Evolutionary conservation across 164 flowering plant species (phyloP).

Genomic region (Berberis vulgaris): DNA sequence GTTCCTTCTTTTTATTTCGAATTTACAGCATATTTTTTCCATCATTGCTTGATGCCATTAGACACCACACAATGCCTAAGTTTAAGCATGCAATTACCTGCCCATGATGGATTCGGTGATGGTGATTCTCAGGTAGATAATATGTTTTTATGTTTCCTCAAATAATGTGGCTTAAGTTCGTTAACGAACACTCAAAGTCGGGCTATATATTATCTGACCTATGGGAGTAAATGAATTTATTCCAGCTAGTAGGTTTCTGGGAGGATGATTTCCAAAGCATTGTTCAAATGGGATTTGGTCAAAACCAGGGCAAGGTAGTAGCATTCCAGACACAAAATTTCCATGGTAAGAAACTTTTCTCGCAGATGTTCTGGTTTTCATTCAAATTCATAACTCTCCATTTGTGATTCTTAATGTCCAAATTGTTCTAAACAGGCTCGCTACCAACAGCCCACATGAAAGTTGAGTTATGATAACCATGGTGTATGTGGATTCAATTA

Average conservation of each 20-base stretch:
- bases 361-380: not conserved
- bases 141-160: not conserved
- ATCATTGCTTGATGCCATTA: conserved; percentile 25
- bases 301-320: conserved; percentile 32
- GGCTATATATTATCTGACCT: no score
- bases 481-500: conserved; percentile 10
- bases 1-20: no score
- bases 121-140: conserved; percentile 46
- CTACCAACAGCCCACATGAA: conserved; percentile 52
- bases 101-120: conserved; percentile 36
- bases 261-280: conserved; percentile 82
- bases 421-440: conserved; percentile 38
- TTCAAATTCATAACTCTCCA: not conserved
- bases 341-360: conserved; percentile 23
- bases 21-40: no score
- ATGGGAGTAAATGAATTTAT: not conserved
- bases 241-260: conserved; percentile 52
- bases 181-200: not conserved
- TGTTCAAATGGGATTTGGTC: conserved; percentile 84
- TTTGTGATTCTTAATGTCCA: not conserved
- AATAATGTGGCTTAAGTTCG: not conserved
- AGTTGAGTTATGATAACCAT: conserved; percentile 41
- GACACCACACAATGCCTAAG: conserved; percentile 25
- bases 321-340: conserved; percentile 16
- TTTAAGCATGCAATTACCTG: conserved; percentile 35